Conservation (phyloP, 768 basidiomycete species). For the Cubamyces sp. region DNA sequence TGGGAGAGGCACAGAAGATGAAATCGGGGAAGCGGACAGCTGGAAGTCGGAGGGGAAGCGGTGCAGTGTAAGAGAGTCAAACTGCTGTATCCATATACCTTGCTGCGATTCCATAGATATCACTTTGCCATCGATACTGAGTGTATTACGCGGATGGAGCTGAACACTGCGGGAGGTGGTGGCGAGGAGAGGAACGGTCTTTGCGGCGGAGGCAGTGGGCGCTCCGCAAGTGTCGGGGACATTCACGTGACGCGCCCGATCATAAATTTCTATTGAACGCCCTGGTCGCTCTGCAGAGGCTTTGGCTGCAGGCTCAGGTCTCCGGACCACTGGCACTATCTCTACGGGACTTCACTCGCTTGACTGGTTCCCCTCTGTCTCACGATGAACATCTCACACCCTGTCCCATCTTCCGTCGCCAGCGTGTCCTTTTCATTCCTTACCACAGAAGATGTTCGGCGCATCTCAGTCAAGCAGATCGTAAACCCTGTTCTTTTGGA, state of each 20-base stretch:
- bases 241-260: slow-evolving; percentile 17
- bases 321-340: neutral
- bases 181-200: too few relatives aligned
- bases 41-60: slow-evolving; percentile 38
- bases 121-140: too few relatives aligned
- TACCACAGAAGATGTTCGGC: slow-evolving; percentile 81
- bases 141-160: too few relatives aligned
- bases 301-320: neutral
- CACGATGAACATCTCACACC: slow-evolving; percentile 87
- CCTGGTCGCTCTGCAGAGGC: neutral
- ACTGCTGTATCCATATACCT: slow-evolving; percentile 13
- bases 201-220: neutral
- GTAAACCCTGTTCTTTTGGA: slow-evolving; percentile 92
- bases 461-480: slow-evolving; percentile 97
- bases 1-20: slow-evolving; percentile 88
- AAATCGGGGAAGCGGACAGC: slow-evolving; percentile 60
- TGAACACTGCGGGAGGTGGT: neutral
- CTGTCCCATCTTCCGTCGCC: slow-evolving; percentile 82
- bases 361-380: neutral
- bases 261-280: slow-evolving; percentile 24
- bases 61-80: slow-evolving; percentile 32
- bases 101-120: neutral
- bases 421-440: slow-evolving; percentile 94
- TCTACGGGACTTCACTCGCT: neutral
- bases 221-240: slow-evolving; percentile 3